These are phyloP conservation scores for Lodderomyces orthopsilosis DNA, from an alignment of 1,139 yeast species.

Conservation along the genomic window DNA sequence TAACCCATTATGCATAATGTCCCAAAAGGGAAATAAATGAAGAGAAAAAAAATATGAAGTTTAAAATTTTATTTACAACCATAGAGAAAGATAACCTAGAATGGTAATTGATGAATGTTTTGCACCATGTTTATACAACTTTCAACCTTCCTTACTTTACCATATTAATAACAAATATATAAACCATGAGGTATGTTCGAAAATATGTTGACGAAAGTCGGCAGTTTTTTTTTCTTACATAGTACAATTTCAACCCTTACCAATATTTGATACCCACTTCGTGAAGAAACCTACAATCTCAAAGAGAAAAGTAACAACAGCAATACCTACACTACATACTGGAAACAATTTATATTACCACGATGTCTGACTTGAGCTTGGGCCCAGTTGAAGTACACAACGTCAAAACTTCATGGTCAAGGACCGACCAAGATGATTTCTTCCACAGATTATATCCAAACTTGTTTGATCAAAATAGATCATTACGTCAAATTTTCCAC, in stretches of 20 bases:
- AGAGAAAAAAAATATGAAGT: not conserved
- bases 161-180: conserved; percentile 5
- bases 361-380: conserved; percentile 15
- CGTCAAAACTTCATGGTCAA: conserved; percentile 34
- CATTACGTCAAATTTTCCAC: conserved; percentile 24
- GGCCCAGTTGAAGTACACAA: conserved; percentile 12
- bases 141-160: conserved; percentile 5
- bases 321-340: not conserved
- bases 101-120: not conserved
- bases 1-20: conserved; percentile 1
- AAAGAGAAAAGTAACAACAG: not conserved
- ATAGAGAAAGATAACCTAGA: not conserved
- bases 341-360: not conserved
- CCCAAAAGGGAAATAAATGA: conserved; percentile 3
- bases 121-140: not conserved
- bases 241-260: not conserved
- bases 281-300: not conserved
- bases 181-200: not conserved
- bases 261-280: not conserved
- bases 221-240: not conserved
- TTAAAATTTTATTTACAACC: not conserved
- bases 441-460: conserved; percentile 34
- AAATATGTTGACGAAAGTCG: not conserved
- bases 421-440: conserved; percentile 27
- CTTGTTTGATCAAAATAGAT: conserved; percentile 31